phyloP scores from a whole-genome alignment of 148 eudicot species.

The Limonium bicolor region DNA sequence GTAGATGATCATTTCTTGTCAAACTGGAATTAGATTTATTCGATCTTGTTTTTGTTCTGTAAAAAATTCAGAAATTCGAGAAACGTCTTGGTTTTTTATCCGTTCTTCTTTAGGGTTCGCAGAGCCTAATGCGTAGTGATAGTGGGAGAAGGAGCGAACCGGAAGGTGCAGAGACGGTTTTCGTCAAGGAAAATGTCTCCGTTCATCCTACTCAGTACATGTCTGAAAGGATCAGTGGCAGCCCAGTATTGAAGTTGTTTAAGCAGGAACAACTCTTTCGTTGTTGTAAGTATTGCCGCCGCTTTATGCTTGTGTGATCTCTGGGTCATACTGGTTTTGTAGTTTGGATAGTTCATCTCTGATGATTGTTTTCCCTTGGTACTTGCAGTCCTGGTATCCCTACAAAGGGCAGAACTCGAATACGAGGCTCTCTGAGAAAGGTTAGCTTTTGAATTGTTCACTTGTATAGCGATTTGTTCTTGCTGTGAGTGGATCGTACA shows the following conservation, averaged over 20 bases:
- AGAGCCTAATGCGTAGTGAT: constrained; percentile 20
- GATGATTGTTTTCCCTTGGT: not conserved
- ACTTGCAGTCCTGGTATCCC: constrained; percentile 72
- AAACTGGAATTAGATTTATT: too few species aligned
- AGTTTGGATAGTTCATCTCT: too few species aligned
- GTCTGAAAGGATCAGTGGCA: constrained; percentile 84
- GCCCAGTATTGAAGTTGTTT: constrained; percentile 68
- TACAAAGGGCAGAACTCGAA: constrained; percentile 79
- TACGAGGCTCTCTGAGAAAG: constrained; percentile 75
- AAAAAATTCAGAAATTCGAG: not conserved
- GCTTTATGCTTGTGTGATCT: too few species aligned
- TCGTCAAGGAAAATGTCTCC: constrained; percentile 71
- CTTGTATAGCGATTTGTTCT: not conserved
- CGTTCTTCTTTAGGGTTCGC: constrained; percentile 21
- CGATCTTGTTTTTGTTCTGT: not conserved
- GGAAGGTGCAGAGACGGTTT: constrained; percentile 56
- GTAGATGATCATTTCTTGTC: too few species aligned
- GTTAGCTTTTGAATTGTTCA: constrained; percentile 18
- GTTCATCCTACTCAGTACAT: constrained; percentile 92
- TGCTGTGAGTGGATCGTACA: too few species aligned
- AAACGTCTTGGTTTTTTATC: not conserved
- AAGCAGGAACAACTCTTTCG: constrained; percentile 31
- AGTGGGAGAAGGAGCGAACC: constrained; percentile 59
- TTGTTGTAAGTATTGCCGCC: too few species aligned
- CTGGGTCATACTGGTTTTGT: too few species aligned